Evolutionary conservation across 306 rosid species (phyloP).

Genomic region (Rubus parviflorus): DNA sequence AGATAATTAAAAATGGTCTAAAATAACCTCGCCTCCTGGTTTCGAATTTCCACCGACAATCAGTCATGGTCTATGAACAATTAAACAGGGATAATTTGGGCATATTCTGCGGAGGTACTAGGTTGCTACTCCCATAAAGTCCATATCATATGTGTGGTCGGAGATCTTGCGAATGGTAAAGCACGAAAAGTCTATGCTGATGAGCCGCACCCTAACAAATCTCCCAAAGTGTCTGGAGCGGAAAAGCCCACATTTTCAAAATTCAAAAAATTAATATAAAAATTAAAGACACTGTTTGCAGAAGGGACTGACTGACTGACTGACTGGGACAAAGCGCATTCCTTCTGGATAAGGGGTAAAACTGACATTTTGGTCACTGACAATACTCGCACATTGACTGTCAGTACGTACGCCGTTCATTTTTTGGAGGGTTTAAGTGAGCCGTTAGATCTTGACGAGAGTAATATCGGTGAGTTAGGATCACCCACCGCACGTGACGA

Average conservation of each 20-base stretch:
- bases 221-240: slow-evolving; percentile 7
- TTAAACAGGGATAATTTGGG: slow-evolving; percentile 26
- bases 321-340: neutral
- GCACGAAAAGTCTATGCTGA: neutral
- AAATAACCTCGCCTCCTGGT: slow-evolving; percentile 13
- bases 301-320: neutral
- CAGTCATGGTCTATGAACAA: neutral
- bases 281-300: neutral
- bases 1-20: neutral
- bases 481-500: slow-evolving; percentile 20
- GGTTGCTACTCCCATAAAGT: neutral
- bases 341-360: slow-evolving; percentile 37
- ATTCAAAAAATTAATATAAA: slow-evolving; percentile 3
- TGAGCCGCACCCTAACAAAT: neutral
- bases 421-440: neutral
- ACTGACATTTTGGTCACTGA: slow-evolving; percentile 6
- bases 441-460: slow-evolving; percentile 17
- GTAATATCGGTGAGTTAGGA: neutral
- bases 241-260: slow-evolving; percentile 30
- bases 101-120: neutral
- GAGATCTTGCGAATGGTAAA: neutral
- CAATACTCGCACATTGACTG: too few species aligned
- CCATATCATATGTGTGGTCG: neutral
- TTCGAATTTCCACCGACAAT: slow-evolving; percentile 43
- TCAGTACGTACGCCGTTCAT: slow-evolving; percentile 10